These are phyloP conservation scores for Sequoia sempervirens DNA, from an alignment of 75 land plant genomes.

Conservation along the genomic window DNA sequence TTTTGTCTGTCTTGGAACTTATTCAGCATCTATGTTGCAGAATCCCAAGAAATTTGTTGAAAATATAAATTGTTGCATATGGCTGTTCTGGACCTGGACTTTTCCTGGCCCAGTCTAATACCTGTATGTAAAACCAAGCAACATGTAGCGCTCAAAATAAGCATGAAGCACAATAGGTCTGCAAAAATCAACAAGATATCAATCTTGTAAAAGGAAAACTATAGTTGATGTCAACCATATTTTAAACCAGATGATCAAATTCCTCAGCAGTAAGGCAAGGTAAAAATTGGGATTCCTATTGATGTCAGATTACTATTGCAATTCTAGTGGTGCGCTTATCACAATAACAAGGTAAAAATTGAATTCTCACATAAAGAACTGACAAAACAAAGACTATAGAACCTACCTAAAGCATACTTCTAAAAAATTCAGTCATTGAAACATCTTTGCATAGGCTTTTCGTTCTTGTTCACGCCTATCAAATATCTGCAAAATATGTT, in stretches of 20 bases:
- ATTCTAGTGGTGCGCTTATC: neutral
- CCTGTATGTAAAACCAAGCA: neutral
- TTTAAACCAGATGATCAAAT: neutral
- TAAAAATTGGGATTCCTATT: neutral
- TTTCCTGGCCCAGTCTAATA: neutral
- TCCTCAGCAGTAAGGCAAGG: neutral
- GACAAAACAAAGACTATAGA: neutral
- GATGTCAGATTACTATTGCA: too few relatives aligned
- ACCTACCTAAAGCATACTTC: neutral
- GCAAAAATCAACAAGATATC: neutral
- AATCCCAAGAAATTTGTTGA: neutral
- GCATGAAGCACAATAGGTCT: neutral
- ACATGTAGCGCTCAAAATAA: neutral
- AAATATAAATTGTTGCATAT: neutral
- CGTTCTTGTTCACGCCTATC: slow-evolving; percentile 77
- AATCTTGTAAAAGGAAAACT: neutral
- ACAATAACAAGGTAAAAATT: neutral
- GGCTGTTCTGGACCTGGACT: neutral
- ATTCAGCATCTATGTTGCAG: neutral
- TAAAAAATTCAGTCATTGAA: slow-evolving; percentile 22
- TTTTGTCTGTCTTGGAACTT: neutral
- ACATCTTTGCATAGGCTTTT: slow-evolving; percentile 77
- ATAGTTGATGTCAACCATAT: neutral
- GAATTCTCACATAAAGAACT: neutral
- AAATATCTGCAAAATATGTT: slow-evolving; percentile 47